A percentile compares a stretch with the other conserved stretches of the same genome.
phyloP scores from a whole-genome alignment of 2,329 filamentous ascomycete species.

The Sphaerulina vaccinii region DNA sequence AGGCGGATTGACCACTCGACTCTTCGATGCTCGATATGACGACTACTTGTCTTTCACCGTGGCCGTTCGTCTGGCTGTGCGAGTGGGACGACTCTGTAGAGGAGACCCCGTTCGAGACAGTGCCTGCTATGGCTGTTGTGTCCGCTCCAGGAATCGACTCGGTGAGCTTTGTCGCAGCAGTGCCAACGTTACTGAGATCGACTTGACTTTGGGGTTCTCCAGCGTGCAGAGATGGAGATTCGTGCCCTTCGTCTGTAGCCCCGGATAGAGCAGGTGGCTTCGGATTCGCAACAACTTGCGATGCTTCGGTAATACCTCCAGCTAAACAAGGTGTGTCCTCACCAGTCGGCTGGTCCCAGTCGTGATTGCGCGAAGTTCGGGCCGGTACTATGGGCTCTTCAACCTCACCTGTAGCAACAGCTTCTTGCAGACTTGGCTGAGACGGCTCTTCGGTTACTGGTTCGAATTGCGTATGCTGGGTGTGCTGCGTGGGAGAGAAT shows the following conservation, averaged over 20 bases:
- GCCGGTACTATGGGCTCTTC: not conserved
- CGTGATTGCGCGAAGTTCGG: not conserved
- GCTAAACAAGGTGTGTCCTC: too few relatives aligned
- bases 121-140: not conserved
- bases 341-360: too few relatives aligned
- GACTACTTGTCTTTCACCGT: not conserved
- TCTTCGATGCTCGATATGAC: conserved; percentile 11
- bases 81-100: not conserved
- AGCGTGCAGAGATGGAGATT: not conserved
- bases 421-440: not conserved
- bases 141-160: not conserved
- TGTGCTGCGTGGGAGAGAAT: conserved; percentile 10
- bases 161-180: not conserved
- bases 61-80: not conserved
- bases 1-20: conserved; percentile 6
- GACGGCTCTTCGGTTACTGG: not conserved
- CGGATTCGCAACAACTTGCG: too few relatives aligned
- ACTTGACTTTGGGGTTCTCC: too few relatives aligned
- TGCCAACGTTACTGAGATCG: not conserved
- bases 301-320: too few relatives aligned
- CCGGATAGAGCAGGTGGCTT: too few relatives aligned
- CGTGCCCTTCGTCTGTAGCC: not conserved
- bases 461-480: not conserved
- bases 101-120: not conserved
- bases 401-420: not conserved